Percentiles rank a stretch among this genome's conserved stretches.
These are phyloP conservation scores for Lachnum nothofagi DNA, from an alignment of 2,329 filamentous ascomycete genomes.

Conservation along the genomic window DNA sequence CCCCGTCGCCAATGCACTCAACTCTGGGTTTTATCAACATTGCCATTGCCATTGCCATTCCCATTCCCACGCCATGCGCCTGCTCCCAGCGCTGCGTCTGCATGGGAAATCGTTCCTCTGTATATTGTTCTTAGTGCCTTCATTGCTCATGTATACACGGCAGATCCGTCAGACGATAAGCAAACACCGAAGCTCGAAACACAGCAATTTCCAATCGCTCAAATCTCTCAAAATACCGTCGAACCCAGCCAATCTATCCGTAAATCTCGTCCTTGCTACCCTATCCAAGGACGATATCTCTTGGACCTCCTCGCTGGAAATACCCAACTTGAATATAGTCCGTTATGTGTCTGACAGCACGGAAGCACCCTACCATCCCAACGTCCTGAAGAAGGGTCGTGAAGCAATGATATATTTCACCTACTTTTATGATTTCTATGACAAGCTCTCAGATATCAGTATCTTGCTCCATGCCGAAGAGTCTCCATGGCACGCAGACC, in stretches of 20 bases:
- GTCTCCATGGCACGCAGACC: slow-evolving; percentile 35
- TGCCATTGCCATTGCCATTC: neutral
- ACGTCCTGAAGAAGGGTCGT: slow-evolving; percentile 52
- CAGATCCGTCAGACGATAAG: neutral
- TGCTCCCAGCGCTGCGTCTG: neutral
- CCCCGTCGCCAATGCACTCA: too few relatives aligned
- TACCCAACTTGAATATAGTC: slow-evolving; percentile 26
- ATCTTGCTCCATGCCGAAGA: slow-evolving; percentile 60
- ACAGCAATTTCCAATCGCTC: neutral
- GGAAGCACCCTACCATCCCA: slow-evolving; percentile 42
- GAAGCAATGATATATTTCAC: slow-evolving; percentile 59
- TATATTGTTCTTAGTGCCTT: neutral
- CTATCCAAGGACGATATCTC: neutral
- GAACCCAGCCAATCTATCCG: slow-evolving; percentile 1
- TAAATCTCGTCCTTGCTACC: slow-evolving; percentile 15
- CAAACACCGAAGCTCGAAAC: neutral
- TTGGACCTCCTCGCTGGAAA: slow-evolving; percentile 7
- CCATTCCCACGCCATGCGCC: neutral
- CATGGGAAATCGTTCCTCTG: neutral
- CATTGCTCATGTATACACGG: neutral
- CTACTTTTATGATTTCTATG: slow-evolving; percentile 58
- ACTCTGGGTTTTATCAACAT: neutral
- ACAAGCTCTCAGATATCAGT: slow-evolving; percentile 51
- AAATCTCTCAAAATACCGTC: neutral
- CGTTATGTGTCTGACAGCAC: slow-evolving; percentile 49